Evolutionary conservation across 208 protist genomes (phyloP).

Genomic region (Trypanosoma cruzi): DNA sequence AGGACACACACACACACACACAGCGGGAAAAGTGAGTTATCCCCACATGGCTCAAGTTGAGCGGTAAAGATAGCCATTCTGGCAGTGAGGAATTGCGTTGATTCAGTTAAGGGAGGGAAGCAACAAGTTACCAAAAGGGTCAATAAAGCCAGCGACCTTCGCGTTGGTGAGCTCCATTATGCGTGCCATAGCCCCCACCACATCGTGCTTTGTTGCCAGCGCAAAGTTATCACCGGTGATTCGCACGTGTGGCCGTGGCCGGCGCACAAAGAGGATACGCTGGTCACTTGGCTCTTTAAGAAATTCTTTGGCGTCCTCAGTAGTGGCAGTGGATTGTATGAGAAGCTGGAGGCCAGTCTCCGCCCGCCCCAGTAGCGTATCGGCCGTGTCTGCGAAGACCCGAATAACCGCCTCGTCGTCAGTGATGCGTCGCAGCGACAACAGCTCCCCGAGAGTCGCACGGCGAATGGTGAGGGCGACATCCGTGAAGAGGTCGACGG

Average conservation of each 20-base stretch:
- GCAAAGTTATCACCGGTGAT: constrained; percentile 21
- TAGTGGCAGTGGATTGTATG: not conserved
- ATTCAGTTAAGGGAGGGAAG: constrained; percentile 7
- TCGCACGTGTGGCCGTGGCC: constrained; percentile 14
- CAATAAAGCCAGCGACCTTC: constrained; percentile 35
- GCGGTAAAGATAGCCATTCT: not conserved
- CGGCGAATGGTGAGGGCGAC: constrained; percentile 26
- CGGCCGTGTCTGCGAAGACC: constrained; percentile 8
- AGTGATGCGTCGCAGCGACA: constrained; percentile 32
- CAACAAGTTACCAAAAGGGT: constrained; percentile 48
- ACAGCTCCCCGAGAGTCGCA: constrained; percentile 23
- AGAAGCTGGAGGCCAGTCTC: not conserved
- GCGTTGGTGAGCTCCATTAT: constrained; percentile 31
- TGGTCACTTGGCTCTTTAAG: not conserved
- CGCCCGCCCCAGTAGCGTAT: constrained; percentile 16
- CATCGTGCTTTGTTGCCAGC: constrained; percentile 37
- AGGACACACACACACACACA: no score
- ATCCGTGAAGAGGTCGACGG: constrained; percentile 25
- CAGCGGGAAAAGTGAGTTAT: no score
- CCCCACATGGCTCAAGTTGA: no score
- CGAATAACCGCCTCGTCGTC: constrained; percentile 27
- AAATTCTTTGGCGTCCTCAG: no score
- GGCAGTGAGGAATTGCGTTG: not conserved
- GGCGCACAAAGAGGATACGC: constrained; percentile 1
- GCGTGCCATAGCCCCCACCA: constrained; percentile 34